Evolutionary conservation across 768 basidiomycete species (phyloP), one percentile per base, ranked within the genome.

Genomic region (Trametes maxima): DNA sequence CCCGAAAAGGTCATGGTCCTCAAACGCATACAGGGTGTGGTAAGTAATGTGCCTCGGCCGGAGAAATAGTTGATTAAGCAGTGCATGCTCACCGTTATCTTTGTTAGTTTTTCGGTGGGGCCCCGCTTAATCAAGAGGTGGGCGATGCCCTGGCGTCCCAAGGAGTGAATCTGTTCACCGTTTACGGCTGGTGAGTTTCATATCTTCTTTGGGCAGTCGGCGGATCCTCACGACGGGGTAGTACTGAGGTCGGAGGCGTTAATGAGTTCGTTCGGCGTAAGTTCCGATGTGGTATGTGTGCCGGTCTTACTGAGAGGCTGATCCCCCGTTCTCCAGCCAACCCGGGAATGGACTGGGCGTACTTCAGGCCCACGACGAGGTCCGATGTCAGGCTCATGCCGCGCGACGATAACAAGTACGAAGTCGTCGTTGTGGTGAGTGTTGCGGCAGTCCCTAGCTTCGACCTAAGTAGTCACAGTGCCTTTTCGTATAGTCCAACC

Each of bases 131-230:
- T 5, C 63, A 73, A 51, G 69, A 66, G 8, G 62, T 72, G 0
- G 80, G 79, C 3, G 73, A 79, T 16, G 52, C 57, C 16, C 37
- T 80, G 25, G 68, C 67, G 2, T 60, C 64, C 16, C 65, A 72
- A 25, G 78, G 78, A 0, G 76, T 80, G 3, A 59, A 65, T 5
- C 50, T 80, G 1, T 51, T 54, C 10, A 68, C 65, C 5, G 59
- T 73, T n/a, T 82, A 78, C 52, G 80, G 78, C 28, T 66, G 73
- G 69, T 80, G 54, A 64, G 76, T 67, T 40, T 3, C 5, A 25
- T 24, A 1, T 2, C 33, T 2, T 7, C 16, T 3, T 12, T 16
- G 28, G 28, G 28, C 37, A 12, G 21, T 17, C 14, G 28, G 19
- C 16, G 4, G 37, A 8, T 53, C 5, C 40, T 56, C 33, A 37